Evolutionary conservation across 371 early-diverging fungal species (phyloP).

Genomic region (Coemansia sp.): DNA sequence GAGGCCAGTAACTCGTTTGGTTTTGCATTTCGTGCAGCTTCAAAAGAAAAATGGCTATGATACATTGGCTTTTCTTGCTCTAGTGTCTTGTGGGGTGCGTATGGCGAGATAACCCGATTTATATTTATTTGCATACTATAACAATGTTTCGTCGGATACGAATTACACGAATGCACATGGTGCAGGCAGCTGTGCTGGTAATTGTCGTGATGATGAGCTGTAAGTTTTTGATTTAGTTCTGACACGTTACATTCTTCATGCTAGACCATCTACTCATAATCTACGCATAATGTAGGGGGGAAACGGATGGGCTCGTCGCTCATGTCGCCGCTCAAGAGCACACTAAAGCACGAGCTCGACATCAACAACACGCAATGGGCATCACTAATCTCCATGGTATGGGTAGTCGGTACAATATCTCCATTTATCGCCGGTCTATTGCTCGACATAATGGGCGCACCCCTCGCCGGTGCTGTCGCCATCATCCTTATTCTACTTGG

Average conservation of each 20-base stretch:
- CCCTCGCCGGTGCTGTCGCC: slow-evolving; percentile 41
- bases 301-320: slow-evolving; percentile 50
- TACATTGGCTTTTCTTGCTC: neutral
- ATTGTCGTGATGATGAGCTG: slow-evolving; percentile 48
- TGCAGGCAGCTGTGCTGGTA: slow-evolving; percentile 41
- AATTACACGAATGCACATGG: slow-evolving; percentile 40
- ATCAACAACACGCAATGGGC: slow-evolving; percentile 50
- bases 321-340: slow-evolving; percentile 47
- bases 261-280: neutral
- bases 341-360: slow-evolving; percentile 44
- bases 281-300: slow-evolving; percentile 25
- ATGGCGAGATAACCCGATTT: neutral
- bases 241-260: no score
- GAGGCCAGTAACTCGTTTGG: neutral
- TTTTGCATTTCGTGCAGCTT: neutral
- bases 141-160: slow-evolving; percentile 11
- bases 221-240: slow-evolving; percentile 9
- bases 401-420: slow-evolving; percentile 47
- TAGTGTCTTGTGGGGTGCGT: neutral
- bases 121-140: neutral
- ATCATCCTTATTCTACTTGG: slow-evolving; percentile 41
- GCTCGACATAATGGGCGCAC: slow-evolving; percentile 45
- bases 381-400: slow-evolving; percentile 48
- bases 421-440: slow-evolving; percentile 47
- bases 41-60: neutral